These are phyloP conservation scores for Funneliformis mosseae DNA, from an alignment of 192 early-diverging fungal species.

Conservation along the genomic window DNA sequence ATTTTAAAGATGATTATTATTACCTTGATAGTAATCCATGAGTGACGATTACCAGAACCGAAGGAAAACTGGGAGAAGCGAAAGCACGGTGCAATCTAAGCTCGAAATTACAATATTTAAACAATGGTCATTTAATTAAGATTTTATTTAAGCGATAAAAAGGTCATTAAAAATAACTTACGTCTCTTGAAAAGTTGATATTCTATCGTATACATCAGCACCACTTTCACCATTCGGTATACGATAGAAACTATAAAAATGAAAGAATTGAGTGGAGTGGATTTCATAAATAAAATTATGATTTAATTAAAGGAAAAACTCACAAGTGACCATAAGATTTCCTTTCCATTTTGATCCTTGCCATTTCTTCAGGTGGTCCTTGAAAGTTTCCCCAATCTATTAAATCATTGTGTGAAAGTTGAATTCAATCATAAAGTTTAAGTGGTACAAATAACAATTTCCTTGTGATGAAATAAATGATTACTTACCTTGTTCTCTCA, in stretches of 20 bases:
- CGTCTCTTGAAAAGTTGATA: conserved; percentile 30
- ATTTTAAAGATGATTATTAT: neutral
- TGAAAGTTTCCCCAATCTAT: conserved; percentile 32
- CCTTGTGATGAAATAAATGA: neutral
- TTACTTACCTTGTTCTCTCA: conserved; percentile 31
- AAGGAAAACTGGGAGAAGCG: conserved; percentile 15
- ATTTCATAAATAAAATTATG: neutral
- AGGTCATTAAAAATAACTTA: neutral
- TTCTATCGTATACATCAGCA: conserved; percentile 29
- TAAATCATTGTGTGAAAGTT: neutral
- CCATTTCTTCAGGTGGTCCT: neutral
- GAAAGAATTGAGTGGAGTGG: neutral
- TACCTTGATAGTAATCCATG: conserved; percentile 20
- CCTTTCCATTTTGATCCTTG: conserved; percentile 6
- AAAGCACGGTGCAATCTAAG: conserved; percentile 25
- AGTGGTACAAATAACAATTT: neutral
- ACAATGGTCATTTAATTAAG: neutral
- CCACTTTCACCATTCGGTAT: conserved; percentile 27
- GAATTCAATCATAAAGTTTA: neutral
- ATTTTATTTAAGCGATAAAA: neutral
- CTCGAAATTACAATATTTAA: neutral
- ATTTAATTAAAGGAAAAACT: neutral
- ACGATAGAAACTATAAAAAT: conserved; percentile 27
- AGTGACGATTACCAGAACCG: conserved; percentile 16
- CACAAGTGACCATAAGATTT: conserved; percentile 29